A percentile compares a stretch with the other conserved stretches of the same genome.
Conservation (phyloP, 1,139 yeast species). For the Kluyveromyces sp. region DNA sequence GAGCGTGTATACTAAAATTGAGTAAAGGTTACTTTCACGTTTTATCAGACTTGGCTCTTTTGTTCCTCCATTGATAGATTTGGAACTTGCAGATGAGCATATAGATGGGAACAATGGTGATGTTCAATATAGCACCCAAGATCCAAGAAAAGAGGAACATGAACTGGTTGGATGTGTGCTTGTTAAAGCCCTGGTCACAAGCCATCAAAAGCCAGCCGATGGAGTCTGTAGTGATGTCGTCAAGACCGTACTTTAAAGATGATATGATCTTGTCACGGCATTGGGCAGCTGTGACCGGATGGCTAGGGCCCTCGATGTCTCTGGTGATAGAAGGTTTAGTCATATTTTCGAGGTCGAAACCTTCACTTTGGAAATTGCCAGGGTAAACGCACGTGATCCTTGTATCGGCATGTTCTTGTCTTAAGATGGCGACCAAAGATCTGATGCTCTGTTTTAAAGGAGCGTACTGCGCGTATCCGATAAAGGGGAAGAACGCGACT, state of each 20-base stretch:
- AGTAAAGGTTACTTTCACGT: too few relatives aligned
- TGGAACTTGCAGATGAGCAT: conserved; percentile 48
- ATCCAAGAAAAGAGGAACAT: conserved; percentile 47
- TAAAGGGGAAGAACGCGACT: conserved; percentile 75
- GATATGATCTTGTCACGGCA: conserved; percentile 59
- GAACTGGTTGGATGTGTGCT: conserved; percentile 48
- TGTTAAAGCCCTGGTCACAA: conserved; percentile 51
- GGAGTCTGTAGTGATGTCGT: conserved; percentile 72
- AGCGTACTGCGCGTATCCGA: conserved; percentile 86
- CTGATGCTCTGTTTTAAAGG: conserved; percentile 82
- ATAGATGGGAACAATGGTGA: conserved; percentile 56
- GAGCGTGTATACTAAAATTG: too few relatives aligned
- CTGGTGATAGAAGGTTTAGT: conserved; percentile 84
- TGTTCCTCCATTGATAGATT: conserved; percentile 41
- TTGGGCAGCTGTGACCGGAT: conserved; percentile 55
- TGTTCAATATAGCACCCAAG: conserved; percentile 25
- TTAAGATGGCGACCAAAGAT: conserved; percentile 62
- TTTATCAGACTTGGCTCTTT: conserved; percentile 6
- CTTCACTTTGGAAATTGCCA: conserved; percentile 87
- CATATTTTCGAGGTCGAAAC: conserved; percentile 68
- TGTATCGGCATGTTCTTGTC: conserved; percentile 76
- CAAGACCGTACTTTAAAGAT: conserved; percentile 56
- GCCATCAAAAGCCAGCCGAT: conserved; percentile 78
- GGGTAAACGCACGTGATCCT: conserved; percentile 65
- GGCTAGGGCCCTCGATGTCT: conserved; percentile 76